A percentile compares a stretch with the other conserved stretches of the same genome.
Evolutionary conservation across 129 eudicot genomes (phyloP).

Genomic region (Ambrosia artemisiifolia): DNA sequence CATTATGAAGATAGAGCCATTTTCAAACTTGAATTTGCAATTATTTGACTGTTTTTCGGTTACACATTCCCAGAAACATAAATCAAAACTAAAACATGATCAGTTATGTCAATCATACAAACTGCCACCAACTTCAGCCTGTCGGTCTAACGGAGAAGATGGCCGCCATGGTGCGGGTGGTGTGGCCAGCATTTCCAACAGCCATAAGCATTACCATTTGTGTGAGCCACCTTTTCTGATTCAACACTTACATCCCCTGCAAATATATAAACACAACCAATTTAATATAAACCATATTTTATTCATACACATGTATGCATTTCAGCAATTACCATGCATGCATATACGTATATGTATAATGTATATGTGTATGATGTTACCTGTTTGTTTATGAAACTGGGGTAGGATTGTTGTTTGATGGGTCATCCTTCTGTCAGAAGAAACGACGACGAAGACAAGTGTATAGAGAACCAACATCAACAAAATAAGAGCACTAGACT

Average conservation of each 20-base stretch:
- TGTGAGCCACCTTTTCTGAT: neutral
- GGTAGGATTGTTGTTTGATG: conserved; percentile 3
- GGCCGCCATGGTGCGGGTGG: neutral
- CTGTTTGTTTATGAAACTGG: conserved; percentile 5
- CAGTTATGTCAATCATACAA: no score
- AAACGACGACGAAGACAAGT: conserved; percentile 15
- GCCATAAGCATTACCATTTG: neutral
- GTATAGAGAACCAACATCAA: conserved; percentile 15
- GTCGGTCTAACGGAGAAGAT: no score
- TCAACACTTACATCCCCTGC: neutral
- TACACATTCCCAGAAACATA: no score
- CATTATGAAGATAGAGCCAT: no score
- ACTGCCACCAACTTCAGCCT: no score
- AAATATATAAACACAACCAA: no score
- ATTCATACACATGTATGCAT: no score
- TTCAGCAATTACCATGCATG: neutral
- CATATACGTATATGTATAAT: neutral
- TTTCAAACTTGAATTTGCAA: no score
- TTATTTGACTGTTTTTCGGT: no score
- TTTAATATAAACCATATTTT: no score
- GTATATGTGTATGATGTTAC: conserved; percentile 1
- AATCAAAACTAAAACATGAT: no score
- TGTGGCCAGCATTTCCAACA: neutral
- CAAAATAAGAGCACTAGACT: conserved; percentile 13
- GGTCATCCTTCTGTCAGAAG: neutral